phyloP scores from a whole-genome alignment of 306 rosid genomes.

The Heteromeles arbutifolia region DNA sequence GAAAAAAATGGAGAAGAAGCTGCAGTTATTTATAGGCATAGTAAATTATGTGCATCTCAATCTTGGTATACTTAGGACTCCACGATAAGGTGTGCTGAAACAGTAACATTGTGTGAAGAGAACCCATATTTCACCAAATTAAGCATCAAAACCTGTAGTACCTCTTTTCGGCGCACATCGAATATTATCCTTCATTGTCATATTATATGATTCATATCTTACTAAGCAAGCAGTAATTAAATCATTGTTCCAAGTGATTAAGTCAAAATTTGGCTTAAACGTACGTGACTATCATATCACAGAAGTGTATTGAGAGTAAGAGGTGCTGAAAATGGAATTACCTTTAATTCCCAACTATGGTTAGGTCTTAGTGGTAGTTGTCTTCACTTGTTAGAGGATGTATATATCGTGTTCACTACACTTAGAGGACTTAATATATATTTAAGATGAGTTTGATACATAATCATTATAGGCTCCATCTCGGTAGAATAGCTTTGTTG shows the following conservation, averaged over 20 bases:
- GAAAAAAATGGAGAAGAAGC: not conserved
- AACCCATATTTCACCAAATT: not conserved
- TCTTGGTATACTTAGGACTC: slow-evolving; percentile 6
- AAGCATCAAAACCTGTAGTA: not conserved
- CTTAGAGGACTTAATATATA: too few species aligned
- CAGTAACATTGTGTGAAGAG: not conserved
- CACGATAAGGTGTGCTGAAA: not conserved
- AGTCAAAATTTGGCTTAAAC: not conserved
- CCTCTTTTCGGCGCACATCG: not conserved
- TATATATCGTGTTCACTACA: too few species aligned
- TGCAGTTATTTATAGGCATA: slow-evolving; percentile 8
- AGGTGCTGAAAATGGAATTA: not conserved
- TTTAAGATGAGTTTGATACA: too few species aligned
- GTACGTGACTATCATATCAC: not conserved
- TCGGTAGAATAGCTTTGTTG: too few species aligned
- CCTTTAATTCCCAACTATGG: too few species aligned
- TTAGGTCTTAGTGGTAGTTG: too few species aligned
- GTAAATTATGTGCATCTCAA: not conserved
- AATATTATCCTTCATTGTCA: not conserved
- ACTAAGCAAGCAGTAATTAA: not conserved
- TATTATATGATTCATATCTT: not conserved
- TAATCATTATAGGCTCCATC: too few species aligned
- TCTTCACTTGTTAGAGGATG: too few species aligned
- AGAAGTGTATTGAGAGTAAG: not conserved
- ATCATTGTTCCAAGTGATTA: not conserved